phyloP scores from a whole-genome alignment of 768 basidiomycete genomes.

The Calvatia gigantea region DNA sequence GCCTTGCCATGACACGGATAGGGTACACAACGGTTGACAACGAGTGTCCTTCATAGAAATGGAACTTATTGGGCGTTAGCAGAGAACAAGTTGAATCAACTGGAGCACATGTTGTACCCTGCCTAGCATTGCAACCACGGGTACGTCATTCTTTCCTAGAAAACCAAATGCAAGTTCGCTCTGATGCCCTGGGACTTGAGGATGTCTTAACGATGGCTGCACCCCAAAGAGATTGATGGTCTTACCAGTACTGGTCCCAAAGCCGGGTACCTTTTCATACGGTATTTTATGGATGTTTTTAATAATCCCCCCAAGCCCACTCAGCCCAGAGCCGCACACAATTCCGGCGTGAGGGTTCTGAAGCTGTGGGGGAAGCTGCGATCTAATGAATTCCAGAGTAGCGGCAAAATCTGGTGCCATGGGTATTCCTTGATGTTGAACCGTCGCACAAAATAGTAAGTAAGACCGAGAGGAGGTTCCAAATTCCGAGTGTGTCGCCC shows the following conservation, averaged over 20 bases:
- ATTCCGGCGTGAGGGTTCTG: constrained; percentile 68
- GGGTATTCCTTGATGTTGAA: not conserved
- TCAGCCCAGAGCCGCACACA: constrained; percentile 84
- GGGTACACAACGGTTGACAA: constrained; percentile 72
- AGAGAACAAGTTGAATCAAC: not conserved
- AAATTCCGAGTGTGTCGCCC: too few relatives aligned
- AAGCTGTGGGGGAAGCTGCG: constrained; percentile 29
- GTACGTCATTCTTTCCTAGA: constrained; percentile 64
- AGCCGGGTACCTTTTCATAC: constrained; percentile 70
- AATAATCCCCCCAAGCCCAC: constrained; percentile 64
- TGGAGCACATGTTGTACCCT: constrained; percentile 52
- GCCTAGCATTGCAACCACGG: constrained; percentile 89
- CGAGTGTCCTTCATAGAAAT: constrained; percentile 81
- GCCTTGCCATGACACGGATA: constrained; percentile 70
- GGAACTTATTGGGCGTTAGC: constrained; percentile 49
- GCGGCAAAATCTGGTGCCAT: constrained; percentile 16
- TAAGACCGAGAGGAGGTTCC: not conserved
- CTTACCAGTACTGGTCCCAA: constrained; percentile 72
- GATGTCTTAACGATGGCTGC: not conserved
- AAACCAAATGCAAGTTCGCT: constrained; percentile 79
- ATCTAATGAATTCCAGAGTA: constrained; percentile 30
- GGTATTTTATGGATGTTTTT: constrained; percentile 55
- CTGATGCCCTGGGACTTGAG: constrained; percentile 74
- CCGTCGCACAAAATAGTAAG: not conserved
- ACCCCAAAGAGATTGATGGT: not conserved